Percentiles rank a stretch among this genome's conserved stretches.
These are phyloP conservation scores for Cyclotella kingstonii DNA, from an alignment of 108 stramenopile genomes.

Conservation along the genomic window DNA sequence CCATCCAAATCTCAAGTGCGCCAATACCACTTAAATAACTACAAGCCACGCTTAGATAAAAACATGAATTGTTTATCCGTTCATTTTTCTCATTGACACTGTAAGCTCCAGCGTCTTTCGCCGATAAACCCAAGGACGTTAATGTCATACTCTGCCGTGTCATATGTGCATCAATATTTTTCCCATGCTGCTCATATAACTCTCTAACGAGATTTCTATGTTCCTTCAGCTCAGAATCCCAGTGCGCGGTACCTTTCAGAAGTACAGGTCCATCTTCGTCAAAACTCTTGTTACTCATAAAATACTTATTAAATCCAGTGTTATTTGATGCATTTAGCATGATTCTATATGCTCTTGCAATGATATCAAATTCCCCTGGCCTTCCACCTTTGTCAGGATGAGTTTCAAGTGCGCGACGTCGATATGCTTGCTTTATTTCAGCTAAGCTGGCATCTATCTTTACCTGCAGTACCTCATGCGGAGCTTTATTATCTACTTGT, in stretches of 20 bases:
- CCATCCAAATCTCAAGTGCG: slow-evolving; percentile 38
- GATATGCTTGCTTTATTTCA: slow-evolving; percentile 50
- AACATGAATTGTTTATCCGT: slow-evolving; percentile 57
- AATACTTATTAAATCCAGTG: not conserved
- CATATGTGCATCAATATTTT: slow-evolving; percentile 37
- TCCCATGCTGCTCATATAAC: slow-evolving; percentile 50
- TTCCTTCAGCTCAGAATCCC: slow-evolving; percentile 57
- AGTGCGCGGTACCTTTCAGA: slow-evolving; percentile 48
- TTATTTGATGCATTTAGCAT: slow-evolving; percentile 29
- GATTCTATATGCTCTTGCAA: slow-evolving; percentile 38
- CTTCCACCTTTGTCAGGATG: slow-evolving; percentile 62
- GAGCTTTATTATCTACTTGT: not conserved
- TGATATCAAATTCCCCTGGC: slow-evolving; percentile 35
- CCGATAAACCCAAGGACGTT: slow-evolving; percentile 32
- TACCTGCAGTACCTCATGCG: slow-evolving; percentile 41
- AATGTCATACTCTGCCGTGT: slow-evolving; percentile 28
- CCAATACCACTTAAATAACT: slow-evolving; percentile 62
- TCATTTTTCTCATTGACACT: slow-evolving; percentile 54
- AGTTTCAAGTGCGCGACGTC: slow-evolving; percentile 45
- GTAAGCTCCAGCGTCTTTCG: slow-evolving; percentile 49
- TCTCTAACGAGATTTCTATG: slow-evolving; percentile 56
- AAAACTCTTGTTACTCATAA: slow-evolving; percentile 2
- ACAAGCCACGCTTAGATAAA: slow-evolving; percentile 54
- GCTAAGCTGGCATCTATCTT: slow-evolving; percentile 10
- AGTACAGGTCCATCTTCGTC: slow-evolving; percentile 2